Percentiles rank a stretch among this genome's conserved stretches.
phyloP scores from a whole-genome alignment of 352 stramenopile genomes.

The Globisporangium barbulae region DNA sequence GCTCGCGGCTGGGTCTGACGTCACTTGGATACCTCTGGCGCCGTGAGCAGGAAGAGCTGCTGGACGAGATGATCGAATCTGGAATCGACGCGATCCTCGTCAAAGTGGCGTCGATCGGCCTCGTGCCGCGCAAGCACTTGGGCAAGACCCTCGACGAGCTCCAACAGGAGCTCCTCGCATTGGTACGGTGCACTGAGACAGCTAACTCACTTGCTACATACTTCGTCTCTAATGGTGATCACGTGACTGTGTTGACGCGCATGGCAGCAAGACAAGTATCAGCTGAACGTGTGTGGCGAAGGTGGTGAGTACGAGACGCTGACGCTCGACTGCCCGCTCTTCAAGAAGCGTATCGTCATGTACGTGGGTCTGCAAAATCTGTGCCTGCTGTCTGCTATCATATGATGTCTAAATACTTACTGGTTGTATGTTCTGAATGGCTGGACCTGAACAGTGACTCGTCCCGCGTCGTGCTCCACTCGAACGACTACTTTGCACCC shows the following conservation, averaged over 20 bases:
- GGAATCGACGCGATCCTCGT: conserved; percentile 95
- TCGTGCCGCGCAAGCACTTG: conserved; percentile 84
- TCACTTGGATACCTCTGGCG: conserved; percentile 97
- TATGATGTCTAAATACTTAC: not conserved
- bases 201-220: not conserved
- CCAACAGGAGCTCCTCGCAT: conserved; percentile 83
- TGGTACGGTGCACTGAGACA: conserved; percentile 35
- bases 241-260: conserved; percentile 2
- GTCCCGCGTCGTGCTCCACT: conserved; percentile 91
- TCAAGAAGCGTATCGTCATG: conserved; percentile 92
- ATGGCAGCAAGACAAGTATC: conserved; percentile 90
- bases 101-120: conserved; percentile 93
- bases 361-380: conserved; percentile 25
- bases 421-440: not conserved
- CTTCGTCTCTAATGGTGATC: not conserved
- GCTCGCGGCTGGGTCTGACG: conserved; percentile 90
- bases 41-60: conserved; percentile 85
- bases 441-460: conserved; percentile 57
- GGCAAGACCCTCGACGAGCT: conserved; percentile 86
- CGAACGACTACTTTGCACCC: conserved; percentile 89
- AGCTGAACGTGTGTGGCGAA: conserved; percentile 98
- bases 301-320: conserved; percentile 99
- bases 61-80: conserved; percentile 95
- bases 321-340: conserved; percentile 96
- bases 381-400: not conserved